A percentile compares a stretch with the other conserved stretches of the same genome.
Conservation (phyloP, 139 green algal genomes). For the Mesostigma viride region DNA sequence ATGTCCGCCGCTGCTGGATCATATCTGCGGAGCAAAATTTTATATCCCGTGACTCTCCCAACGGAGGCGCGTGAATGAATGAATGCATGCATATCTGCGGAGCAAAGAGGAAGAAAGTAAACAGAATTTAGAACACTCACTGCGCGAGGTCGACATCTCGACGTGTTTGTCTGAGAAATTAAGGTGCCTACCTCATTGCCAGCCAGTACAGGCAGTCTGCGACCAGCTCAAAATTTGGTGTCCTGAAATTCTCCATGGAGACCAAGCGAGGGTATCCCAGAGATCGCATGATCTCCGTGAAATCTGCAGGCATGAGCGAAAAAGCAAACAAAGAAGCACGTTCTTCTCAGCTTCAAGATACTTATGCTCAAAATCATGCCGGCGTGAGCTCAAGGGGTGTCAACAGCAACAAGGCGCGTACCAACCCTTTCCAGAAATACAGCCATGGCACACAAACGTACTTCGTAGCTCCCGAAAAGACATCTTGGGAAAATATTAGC, state of each 20-base stretch:
- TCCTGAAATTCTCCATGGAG: constrained; percentile 62
- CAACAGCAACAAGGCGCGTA: background rate
- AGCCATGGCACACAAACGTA: background rate
- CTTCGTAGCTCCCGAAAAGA: constrained; percentile 33
- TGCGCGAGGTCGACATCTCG: background rate
- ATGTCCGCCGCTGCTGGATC: constrained; percentile 41
- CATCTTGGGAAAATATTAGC: constrained; percentile 7
- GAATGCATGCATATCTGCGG: background rate
- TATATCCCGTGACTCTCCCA: too few relatives aligned
- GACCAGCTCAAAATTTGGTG: constrained; percentile 73
- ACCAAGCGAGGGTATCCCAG: constrained; percentile 61
- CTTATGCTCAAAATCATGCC: background rate
- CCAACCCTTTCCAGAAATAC: background rate
- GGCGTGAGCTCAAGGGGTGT: background rate
- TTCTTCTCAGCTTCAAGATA: background rate
- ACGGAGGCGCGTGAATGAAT: background rate
- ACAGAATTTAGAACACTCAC: background rate
- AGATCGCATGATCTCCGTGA: constrained; percentile 58
- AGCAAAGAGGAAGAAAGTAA: constrained; percentile 3
- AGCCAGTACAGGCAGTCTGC: constrained; percentile 73
- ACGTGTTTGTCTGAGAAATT: background rate
- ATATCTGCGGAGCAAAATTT: constrained; percentile 43
- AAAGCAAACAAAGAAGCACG: background rate
- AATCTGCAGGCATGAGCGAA: too few relatives aligned
- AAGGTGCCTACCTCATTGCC: background rate